phyloP scores from a whole-genome alignment of 176 grass and related monocot genomes.

The Oryza australiensis region DNA sequence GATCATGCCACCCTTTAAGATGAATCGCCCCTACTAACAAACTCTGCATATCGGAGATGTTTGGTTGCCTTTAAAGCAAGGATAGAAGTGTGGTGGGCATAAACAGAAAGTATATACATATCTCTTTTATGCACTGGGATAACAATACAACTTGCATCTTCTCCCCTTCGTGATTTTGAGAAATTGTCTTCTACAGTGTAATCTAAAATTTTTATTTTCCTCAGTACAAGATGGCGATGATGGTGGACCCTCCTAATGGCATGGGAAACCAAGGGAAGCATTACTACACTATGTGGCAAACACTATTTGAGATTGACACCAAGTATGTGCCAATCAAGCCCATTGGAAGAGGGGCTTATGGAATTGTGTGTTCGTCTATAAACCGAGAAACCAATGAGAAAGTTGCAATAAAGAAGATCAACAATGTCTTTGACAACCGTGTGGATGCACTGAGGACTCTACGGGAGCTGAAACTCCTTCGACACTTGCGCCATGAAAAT shows the following conservation, averaged over 20 bases:
- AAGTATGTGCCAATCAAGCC: slow-evolving; percentile 64
- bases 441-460: slow-evolving; percentile 55
- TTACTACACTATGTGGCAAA: slow-evolving; percentile 69
- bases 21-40: neutral
- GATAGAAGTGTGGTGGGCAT: no score
- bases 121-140: no score
- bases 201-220: neutral
- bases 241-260: slow-evolving; percentile 60
- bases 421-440: slow-evolving; percentile 68
- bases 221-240: slow-evolving; percentile 39
- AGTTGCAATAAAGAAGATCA: slow-evolving; percentile 54
- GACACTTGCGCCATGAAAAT: slow-evolving; percentile 59
- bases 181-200: neutral
- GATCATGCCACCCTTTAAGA: neutral
- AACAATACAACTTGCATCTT: neutral
- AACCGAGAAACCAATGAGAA: slow-evolving; percentile 53
- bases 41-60: no score
- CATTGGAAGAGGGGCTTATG: slow-evolving; percentile 50
- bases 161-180: neutral
- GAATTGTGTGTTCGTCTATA: slow-evolving; percentile 49
- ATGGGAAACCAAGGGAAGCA: slow-evolving; percentile 55
- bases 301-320: slow-evolving; percentile 54
- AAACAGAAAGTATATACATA: no score
- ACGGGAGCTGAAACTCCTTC: slow-evolving; percentile 60
- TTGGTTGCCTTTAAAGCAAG: no score